These are phyloP conservation scores for Ophiocordyceps camponoti-floridani DNA, from an alignment of 2,329 filamentous ascomycete species.

Conservation along the genomic window DNA sequence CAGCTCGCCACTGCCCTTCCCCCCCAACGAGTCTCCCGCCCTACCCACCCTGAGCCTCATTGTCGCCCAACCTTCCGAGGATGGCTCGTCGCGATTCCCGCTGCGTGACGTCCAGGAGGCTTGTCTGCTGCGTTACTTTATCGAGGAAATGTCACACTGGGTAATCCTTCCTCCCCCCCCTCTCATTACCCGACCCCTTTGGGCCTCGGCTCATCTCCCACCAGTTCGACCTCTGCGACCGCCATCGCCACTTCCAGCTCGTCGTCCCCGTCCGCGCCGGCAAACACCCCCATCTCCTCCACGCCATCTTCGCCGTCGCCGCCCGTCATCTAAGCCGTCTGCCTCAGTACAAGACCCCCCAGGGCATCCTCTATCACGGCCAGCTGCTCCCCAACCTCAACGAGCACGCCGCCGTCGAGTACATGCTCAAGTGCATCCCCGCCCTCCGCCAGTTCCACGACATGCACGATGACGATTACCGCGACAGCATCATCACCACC, in stretches of 20 bases:
- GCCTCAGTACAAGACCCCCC: slow-evolving; percentile 17
- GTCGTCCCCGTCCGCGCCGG: slow-evolving; percentile 17
- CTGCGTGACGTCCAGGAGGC: slow-evolving; percentile 17
- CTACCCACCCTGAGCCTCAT: neutral
- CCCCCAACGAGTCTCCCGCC: neutral
- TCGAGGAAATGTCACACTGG: slow-evolving; percentile 21
- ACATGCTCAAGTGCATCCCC: slow-evolving; percentile 21
- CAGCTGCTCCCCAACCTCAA: slow-evolving; percentile 17
- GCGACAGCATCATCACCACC: slow-evolving; percentile 21
- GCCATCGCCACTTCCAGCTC: slow-evolving; percentile 19
- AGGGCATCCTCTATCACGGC: slow-evolving; percentile 18
- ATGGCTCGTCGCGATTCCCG: slow-evolving; percentile 9
- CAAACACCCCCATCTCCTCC: slow-evolving; percentile 18
- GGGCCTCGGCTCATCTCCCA: slow-evolving; percentile 4
- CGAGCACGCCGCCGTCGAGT: slow-evolving; percentile 20
- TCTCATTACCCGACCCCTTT: neutral
- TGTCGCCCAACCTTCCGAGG: neutral
- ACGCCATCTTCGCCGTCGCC: slow-evolving; percentile 21
- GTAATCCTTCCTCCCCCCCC: slow-evolving; percentile 5
- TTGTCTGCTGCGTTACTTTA: slow-evolving; percentile 19
- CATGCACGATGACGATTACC: slow-evolving; percentile 17
- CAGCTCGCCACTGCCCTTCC: neutral
- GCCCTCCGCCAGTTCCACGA: slow-evolving; percentile 18
- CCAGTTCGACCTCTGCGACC: slow-evolving; percentile 22
- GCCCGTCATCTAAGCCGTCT: slow-evolving; percentile 19